Conservation (phyloP, 768 basidiomycete genomes). For the Suillus discolor region DNA sequence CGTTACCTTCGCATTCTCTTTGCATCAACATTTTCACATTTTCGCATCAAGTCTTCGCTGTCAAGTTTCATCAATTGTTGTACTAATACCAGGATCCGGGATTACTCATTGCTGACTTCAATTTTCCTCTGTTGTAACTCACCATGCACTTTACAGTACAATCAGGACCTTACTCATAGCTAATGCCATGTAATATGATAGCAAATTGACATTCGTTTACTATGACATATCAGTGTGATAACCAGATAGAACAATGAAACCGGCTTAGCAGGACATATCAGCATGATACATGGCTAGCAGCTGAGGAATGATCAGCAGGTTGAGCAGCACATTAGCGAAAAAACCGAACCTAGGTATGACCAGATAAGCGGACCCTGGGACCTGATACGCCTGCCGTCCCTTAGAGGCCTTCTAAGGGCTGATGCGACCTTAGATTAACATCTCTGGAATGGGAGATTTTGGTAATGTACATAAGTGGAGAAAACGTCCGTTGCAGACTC, state of each 20-base stretch:
- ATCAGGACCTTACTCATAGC: not conserved
- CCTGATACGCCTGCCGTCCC: not conserved
- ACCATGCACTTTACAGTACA: not conserved
- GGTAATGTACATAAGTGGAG: not conserved
- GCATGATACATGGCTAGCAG: not conserved
- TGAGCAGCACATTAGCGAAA: not conserved
- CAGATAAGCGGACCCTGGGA: not conserved
- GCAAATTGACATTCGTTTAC: not conserved
- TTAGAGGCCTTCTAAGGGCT: not conserved
- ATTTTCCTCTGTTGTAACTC: not conserved
- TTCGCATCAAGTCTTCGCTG: too few relatives aligned
- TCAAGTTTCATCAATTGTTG: not conserved
- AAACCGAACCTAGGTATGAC: not conserved
- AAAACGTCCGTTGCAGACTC: too few relatives aligned
- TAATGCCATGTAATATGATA: not conserved
- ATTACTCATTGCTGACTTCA: not conserved
- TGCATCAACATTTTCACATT: not conserved
- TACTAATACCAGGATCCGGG: not conserved
- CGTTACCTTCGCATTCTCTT: too few relatives aligned
- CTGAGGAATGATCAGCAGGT: not conserved
- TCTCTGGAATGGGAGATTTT: not conserved
- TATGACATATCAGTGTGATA: conserved; percentile 1
- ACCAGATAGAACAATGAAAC: not conserved
- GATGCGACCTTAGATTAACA: not conserved
- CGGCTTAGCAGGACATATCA: not conserved